A percentile compares a stretch with the other conserved stretches of the same genome.
phyloP scores from a whole-genome alignment of 768 basidiomycete species.

The Serendipita vermifera region DNA sequence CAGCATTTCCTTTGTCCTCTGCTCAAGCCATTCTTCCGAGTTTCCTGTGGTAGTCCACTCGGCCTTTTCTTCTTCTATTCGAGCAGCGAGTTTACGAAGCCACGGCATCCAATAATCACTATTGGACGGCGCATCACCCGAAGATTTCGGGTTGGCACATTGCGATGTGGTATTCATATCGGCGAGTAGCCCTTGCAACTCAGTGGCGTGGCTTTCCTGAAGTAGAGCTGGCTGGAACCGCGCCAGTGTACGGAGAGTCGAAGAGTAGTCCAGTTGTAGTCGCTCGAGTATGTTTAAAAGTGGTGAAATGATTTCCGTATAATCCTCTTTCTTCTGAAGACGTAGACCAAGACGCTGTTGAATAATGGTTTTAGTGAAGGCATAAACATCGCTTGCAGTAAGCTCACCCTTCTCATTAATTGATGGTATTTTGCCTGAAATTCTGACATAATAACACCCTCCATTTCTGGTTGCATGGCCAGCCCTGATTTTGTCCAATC shows the following conservation, averaged over 20 bases:
- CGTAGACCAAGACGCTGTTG: slow-evolving; percentile 64
- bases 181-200: slow-evolving; percentile 18
- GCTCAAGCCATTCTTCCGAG: slow-evolving; percentile 24
- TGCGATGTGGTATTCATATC: slow-evolving; percentile 33
- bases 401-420: slow-evolving; percentile 54
- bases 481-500: slow-evolving; percentile 50
- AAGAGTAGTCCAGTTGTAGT: slow-evolving; percentile 76
- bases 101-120: slow-evolving; percentile 45
- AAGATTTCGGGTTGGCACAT: slow-evolving; percentile 36
- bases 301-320: slow-evolving; percentile 44
- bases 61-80: slow-evolving; percentile 40
- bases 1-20: slow-evolving; percentile 39
- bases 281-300: slow-evolving; percentile 62
- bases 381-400: neutral
- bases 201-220: slow-evolving; percentile 8
- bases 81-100: slow-evolving; percentile 47
- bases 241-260: slow-evolving; percentile 59
- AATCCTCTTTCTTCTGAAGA: slow-evolving; percentile 43
- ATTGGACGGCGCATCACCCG: slow-evolving; percentile 29
- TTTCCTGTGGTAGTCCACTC: slow-evolving; percentile 29
- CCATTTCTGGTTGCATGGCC: slow-evolving; percentile 46
- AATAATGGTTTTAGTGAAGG: neutral
- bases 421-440: slow-evolving; percentile 51
- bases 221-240: slow-evolving; percentile 13
- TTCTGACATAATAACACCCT: slow-evolving; percentile 43